Evolutionary conservation across 1,284 basidiomycete species (phyloP), one percentile per base, ranked within the genome.

Genomic region (Calocybe gambosa): DNA sequence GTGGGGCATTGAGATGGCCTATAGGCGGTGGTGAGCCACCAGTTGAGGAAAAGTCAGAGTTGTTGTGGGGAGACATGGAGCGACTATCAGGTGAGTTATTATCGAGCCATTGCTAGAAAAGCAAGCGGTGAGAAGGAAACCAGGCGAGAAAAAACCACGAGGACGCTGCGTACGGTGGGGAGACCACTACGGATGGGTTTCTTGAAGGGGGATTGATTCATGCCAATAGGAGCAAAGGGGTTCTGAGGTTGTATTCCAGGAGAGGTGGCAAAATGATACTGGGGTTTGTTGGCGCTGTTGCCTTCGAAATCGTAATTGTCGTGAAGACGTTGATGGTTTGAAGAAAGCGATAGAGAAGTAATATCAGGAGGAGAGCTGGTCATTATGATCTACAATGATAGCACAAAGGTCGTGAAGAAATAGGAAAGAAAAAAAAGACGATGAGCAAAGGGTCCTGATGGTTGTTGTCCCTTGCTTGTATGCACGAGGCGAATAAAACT

Each of bases 231-330:
- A 60, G 73, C 78, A 69, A 82, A 85, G 58, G 73, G 74, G 41
- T 78, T 70, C 64, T 79, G 82, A 52, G 70, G 68, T n/a, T 77
- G 73, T 61, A 85, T 75, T 62, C 75, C 76, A 53, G 79, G 77
- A 45, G 81, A 78, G 13, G 85, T 82, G 45, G 76, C 68, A 64
- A 80, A 89, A 61, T 82, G 82, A 67, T 82, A 86, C 56, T 71
- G 80, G 53, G 68, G 65, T 64, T 82, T 78, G 62, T 62, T 67
- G 31, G 13, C 8, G 59, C 55, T 64, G 62, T 70, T 70, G 66
- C 71, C 75, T 64, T 87, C 84, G 68, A 82, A 86, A 73, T 89
- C 87, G 69, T 88, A 88, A 85, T 71, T 68, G 66, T 89, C 85
- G 71, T 89, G 79, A 74, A 85, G 77, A 75, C 83, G 85, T 79